Evolutionary conservation across 495 filamentous ascomycete genomes (phyloP).

Genomic region (Sabuloglossum arenarium): DNA sequence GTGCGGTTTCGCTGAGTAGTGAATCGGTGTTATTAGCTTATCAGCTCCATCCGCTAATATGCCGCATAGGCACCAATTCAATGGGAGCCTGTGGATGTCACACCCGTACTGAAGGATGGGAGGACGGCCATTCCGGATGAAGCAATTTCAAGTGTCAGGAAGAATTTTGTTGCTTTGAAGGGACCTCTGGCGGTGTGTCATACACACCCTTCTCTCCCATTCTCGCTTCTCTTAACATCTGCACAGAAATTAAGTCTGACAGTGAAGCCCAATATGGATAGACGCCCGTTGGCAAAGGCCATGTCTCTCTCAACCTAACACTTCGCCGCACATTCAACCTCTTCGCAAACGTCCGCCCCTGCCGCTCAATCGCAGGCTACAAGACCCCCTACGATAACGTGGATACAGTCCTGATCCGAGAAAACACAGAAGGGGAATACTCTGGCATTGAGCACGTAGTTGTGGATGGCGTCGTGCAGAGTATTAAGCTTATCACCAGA

Average conservation of each 20-base stretch:
- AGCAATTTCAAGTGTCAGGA: constrained; percentile 74
- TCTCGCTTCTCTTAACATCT: no score
- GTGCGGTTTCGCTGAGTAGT: constrained; percentile 24
- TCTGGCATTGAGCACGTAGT: constrained; percentile 98
- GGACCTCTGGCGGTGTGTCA: constrained; percentile 77
- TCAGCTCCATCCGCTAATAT: background rate
- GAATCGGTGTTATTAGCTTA: background rate
- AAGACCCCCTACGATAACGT: constrained; percentile 98
- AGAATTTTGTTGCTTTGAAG: constrained; percentile 92
- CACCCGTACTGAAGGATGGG: constrained; percentile 76
- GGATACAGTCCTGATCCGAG: constrained; percentile 92
- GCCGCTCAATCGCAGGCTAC: constrained; percentile 87
- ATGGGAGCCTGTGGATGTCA: constrained; percentile 95
- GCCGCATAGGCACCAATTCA: constrained; percentile 56
- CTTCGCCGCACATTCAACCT: constrained; percentile 98
- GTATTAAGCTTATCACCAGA: constrained; percentile 94
- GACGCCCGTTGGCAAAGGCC: constrained; percentile 96
- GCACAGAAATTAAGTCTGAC: no score
- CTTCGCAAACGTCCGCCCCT: constrained; percentile 95
- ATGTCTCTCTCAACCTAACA: constrained; percentile 96
- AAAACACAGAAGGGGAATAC: constrained; percentile 99
- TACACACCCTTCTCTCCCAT: background rate
- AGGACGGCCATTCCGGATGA: constrained; percentile 78
- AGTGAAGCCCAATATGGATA: constrained; percentile 15
- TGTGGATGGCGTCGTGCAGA: constrained; percentile 93